Evolutionary conservation across 73 alveolate species (phyloP), one percentile per base, ranked within the genome.

Genomic region (Durusdinium trenchii): DNA sequence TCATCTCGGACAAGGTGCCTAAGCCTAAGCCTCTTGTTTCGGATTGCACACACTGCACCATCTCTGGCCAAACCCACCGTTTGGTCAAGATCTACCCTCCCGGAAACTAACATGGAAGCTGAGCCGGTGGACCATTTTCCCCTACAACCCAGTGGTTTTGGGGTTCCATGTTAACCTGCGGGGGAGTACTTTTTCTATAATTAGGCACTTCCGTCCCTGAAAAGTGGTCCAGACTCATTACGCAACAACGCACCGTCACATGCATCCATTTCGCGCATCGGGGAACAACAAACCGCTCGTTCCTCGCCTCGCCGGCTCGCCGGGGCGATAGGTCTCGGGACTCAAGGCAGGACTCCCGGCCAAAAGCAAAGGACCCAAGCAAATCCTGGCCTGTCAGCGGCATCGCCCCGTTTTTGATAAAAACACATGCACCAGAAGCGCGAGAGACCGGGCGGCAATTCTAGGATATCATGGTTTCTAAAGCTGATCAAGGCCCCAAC

Each of bases 231-330:
- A 1, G 10, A 73, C 85, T 7, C 85, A 38, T 14, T 3, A 48
- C 6, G 52, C 52, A 3, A 16, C 85, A n/a, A 75, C 36, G 57
- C 60, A 36, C 54, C 73, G 18, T 23, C 46, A 40, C 23, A 7
- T 32, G 32, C 20, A 23, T 73, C 85, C 50, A 30, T 46, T 61
- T 7, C 85, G n/a, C n/a, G n/a, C n/a, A n/a, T n/a, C n/a, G n/a
- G n/a, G n/a, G n/a, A n/a, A n/a, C n/a, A n/a, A n/a, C n/a, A n/a
- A n/a, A n/a, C n/a, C n/a, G n/a, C n/a, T n/a, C n/a, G n/a, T n/a
- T n/a, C n/a, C 60, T 43, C 95, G 52, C 96, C 96, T 90, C 71
- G 96, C 86, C n/a, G 96, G 96, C 79, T 90, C 96, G 9, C 96
- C 96, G 32, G 96, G 86, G 14, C 83, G 52, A 75, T 90, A 90